Percentiles rank a stretch among this genome's conserved stretches.
phyloP scores from a whole-genome alignment of 208 protist genomes.

The Phytomonas francai region DNA sequence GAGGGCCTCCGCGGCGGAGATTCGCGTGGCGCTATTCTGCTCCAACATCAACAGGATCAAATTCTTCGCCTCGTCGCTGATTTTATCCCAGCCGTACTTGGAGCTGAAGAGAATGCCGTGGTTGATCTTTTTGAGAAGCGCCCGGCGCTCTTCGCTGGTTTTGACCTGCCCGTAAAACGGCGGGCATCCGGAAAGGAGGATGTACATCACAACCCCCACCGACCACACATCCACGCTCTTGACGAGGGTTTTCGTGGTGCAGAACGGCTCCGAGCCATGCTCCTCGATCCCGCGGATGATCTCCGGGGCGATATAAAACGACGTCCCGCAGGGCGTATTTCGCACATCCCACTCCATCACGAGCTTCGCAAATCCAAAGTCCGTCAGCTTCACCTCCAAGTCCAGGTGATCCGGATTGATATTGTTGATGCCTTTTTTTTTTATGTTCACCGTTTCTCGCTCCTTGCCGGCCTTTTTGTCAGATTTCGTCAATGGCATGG shows the following conservation, averaged over 20 bases:
- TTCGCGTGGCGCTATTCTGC: slow-evolving; percentile 48
- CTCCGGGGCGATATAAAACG: slow-evolving; percentile 87
- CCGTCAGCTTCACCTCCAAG: slow-evolving; percentile 71
- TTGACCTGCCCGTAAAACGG: slow-evolving; percentile 83
- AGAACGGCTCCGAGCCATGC: slow-evolving; percentile 71
- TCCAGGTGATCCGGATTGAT: slow-evolving; percentile 31
- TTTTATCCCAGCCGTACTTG: slow-evolving; percentile 54
- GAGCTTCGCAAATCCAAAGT: slow-evolving; percentile 88
- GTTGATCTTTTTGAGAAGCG: slow-evolving; percentile 66
- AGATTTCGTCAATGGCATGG: neutral
- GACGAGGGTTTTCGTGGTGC: slow-evolving; percentile 62
- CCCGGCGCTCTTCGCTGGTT: slow-evolving; percentile 69
- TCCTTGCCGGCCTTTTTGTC: slow-evolving; percentile 11
- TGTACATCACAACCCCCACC: slow-evolving; percentile 77
- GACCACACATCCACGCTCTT: slow-evolving; percentile 89
- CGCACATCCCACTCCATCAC: slow-evolving; percentile 76
- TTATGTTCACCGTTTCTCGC: slow-evolving; percentile 16
- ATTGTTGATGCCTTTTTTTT: slow-evolving; percentile 20
- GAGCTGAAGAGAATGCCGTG: slow-evolving; percentile 79
- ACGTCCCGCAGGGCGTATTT: slow-evolving; percentile 81
- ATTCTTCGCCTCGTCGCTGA: slow-evolving; percentile 78
- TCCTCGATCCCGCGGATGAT: slow-evolving; percentile 82
- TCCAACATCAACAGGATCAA: slow-evolving; percentile 75
- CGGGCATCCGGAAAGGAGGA: slow-evolving; percentile 73
- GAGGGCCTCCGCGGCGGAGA: slow-evolving; percentile 62